A percentile compares a stretch with the other conserved stretches of the same genome.
These are phyloP conservation scores for Terana coerulea DNA, from an alignment of 768 basidiomycete genomes.

Conservation along the genomic window DNA sequence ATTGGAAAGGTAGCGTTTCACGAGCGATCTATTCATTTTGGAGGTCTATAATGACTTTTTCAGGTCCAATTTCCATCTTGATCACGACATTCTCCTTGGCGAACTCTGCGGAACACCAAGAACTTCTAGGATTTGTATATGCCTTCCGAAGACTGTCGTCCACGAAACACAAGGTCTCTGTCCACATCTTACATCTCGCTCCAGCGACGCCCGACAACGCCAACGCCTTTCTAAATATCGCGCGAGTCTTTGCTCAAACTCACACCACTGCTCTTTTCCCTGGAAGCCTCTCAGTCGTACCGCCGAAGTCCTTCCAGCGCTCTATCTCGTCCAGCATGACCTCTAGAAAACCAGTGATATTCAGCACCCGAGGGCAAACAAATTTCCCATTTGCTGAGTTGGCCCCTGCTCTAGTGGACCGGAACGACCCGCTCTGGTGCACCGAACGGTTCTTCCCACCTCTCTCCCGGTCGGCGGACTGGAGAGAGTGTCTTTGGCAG, in stretches of 20 bases:
- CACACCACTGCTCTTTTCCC: conserved; percentile 50
- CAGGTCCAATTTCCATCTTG: conserved; percentile 49
- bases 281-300: conserved; percentile 31
- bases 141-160: conserved; percentile 11
- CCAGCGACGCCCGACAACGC: conserved; percentile 34
- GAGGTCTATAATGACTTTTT: not conserved
- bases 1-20: conserved; percentile 41
- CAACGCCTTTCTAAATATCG: conserved; percentile 59
- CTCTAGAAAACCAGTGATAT: conserved; percentile 24
- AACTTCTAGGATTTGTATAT: conserved; percentile 18
- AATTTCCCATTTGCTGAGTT: conserved; percentile 37
- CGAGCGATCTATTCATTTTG: not conserved
- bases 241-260: conserved; percentile 54
- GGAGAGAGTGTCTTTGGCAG: conserved; percentile 68
- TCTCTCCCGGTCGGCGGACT: conserved; percentile 45
- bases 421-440: conserved; percentile 55
- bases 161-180: conserved; percentile 27
- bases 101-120: conserved; percentile 23
- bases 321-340: conserved; percentile 14
- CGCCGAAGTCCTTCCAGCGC: conserved; percentile 22
- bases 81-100: conserved; percentile 35
- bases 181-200: conserved; percentile 47
- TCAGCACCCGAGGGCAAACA: conserved; percentile 27
- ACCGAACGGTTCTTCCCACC: conserved; percentile 49
- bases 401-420: conserved; percentile 42